Conservation (phyloP, 164 flowering plant genomes). For the Saururus chinensis region DNA sequence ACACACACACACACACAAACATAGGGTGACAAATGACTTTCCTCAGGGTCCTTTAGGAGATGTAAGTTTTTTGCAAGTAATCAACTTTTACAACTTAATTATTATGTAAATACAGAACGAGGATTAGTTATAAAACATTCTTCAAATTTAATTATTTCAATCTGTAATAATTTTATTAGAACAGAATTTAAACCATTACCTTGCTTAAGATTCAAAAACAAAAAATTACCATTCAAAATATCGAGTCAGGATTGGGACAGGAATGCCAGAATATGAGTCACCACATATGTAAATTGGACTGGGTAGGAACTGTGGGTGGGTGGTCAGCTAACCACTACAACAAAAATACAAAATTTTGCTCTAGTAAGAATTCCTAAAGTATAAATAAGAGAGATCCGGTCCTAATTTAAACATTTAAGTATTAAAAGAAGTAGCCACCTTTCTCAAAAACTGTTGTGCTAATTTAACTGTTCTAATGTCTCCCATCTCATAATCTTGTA, state of each 20-base stretch:
- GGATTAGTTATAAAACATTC: too few relatives aligned
- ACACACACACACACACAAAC: background rate
- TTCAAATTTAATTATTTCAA: too few relatives aligned
- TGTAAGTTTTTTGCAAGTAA: too few relatives aligned
- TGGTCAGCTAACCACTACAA: slow-evolving; percentile 74
- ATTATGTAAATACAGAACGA: too few relatives aligned
- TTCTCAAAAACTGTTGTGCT: slow-evolving; percentile 60
- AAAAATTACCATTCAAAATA: slow-evolving; percentile 50
- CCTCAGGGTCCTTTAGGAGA: too few relatives aligned
- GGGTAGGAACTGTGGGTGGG: slow-evolving; percentile 51
- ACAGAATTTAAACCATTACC: background rate
- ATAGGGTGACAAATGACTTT: too few relatives aligned
- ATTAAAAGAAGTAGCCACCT: slow-evolving; percentile 30
- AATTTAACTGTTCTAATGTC: slow-evolving; percentile 68
- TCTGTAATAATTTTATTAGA: background rate
- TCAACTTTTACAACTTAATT: too few relatives aligned
- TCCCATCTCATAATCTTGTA: slow-evolving; percentile 55
- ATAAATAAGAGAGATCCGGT: background rate
- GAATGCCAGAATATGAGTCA: slow-evolving; percentile 91
- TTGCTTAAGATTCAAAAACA: background rate
- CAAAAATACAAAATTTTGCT: background rate
- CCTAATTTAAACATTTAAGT: background rate
- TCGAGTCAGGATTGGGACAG: slow-evolving; percentile 89
- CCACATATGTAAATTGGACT: slow-evolving; percentile 77
- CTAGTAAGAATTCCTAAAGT: background rate